Conservation (phyloP, 192 early-diverging fungal species). For the Endogone sp. region DNA sequence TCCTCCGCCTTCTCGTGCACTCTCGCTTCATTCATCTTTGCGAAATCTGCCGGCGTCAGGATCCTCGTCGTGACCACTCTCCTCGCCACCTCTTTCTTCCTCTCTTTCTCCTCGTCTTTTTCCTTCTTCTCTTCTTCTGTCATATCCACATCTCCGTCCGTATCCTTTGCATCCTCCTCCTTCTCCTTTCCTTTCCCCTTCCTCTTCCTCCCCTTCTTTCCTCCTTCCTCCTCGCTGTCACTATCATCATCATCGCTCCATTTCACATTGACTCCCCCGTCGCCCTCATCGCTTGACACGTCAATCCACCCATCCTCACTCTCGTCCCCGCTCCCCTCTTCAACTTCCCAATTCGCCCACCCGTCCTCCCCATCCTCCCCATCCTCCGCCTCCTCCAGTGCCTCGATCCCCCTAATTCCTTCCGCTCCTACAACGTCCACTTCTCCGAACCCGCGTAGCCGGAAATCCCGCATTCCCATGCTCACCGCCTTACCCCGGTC, state of each 20-base stretch:
- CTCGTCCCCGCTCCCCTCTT: constrained; percentile 20
- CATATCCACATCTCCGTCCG: constrained; percentile 21
- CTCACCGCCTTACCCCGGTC: constrained; percentile 89
- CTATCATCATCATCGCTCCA: constrained; percentile 23
- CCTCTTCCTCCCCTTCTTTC: constrained; percentile 16
- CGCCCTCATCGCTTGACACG: constrained; percentile 34
- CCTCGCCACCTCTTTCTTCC: constrained; percentile 40
- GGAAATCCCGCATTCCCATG: constrained; percentile 63
- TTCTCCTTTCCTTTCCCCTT: constrained; percentile 31
- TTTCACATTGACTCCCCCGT: constrained; percentile 28
- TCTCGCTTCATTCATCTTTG: constrained; percentile 73
- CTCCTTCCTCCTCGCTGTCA: constrained; percentile 24
- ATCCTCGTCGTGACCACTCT: constrained; percentile 58
- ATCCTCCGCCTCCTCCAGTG: constrained; percentile 54
- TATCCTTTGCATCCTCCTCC: constrained; percentile 20
- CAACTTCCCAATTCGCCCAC: constrained; percentile 29
- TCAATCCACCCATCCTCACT: constrained; percentile 10
- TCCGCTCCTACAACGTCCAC: constrained; percentile 45
- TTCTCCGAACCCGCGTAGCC: constrained; percentile 70
- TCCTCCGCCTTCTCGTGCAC: constrained; percentile 57
- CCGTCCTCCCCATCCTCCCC: constrained; percentile 32
- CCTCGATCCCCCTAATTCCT: constrained; percentile 80
- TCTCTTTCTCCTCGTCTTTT: constrained; percentile 39
- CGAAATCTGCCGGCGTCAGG: constrained; percentile 91
- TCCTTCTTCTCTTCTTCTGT: constrained; percentile 39